phyloP scores from a whole-genome alignment of 306 rosid genomes.

The Quercus wislizeni region DNA sequence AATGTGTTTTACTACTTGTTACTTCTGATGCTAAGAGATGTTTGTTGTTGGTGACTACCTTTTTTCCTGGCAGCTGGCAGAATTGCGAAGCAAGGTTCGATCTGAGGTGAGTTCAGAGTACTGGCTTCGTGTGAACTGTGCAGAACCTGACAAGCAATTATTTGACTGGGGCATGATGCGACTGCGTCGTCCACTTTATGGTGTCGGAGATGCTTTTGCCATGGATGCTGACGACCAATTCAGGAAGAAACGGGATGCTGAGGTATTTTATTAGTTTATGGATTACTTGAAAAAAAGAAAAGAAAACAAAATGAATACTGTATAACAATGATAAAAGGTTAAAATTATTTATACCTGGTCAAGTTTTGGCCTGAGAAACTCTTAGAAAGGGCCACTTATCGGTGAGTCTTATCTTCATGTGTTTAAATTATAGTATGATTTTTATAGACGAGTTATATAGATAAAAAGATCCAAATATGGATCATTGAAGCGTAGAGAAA shows the following conservation, averaged over 20 bases:
- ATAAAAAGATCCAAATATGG: not conserved
- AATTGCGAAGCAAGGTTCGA: slow-evolving; percentile 81
- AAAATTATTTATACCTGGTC: not conserved
- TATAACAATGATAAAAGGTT: not conserved
- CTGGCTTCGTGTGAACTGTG: slow-evolving; percentile 73
- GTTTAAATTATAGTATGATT: not conserved
- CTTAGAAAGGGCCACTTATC: not conserved
- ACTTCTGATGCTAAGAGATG: slow-evolving; percentile 44
- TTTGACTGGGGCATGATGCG: slow-evolving; percentile 99
- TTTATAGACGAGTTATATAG: not conserved
- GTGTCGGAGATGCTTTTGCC: slow-evolving; percentile 97
- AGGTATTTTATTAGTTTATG: slow-evolving; percentile 48
- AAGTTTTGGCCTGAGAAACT: not conserved
- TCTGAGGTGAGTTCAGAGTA: slow-evolving; percentile 86
- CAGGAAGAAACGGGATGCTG: slow-evolving; percentile 87
- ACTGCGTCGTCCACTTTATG: slow-evolving; percentile 75
- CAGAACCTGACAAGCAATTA: slow-evolving; percentile 80
- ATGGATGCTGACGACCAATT: slow-evolving; percentile 89
- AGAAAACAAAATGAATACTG: not conserved
- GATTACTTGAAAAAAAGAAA: not conserved
- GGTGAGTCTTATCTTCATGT: not conserved
- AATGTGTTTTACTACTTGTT: slow-evolving; percentile 11
- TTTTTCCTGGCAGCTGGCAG: slow-evolving; percentile 75
- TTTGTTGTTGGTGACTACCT: slow-evolving; percentile 68
- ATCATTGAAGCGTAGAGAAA: not conserved